These are phyloP conservation scores for Rhodotorula taiwanensis DNA, from an alignment of 768 basidiomycete genomes.

Conservation along the genomic window DNA sequence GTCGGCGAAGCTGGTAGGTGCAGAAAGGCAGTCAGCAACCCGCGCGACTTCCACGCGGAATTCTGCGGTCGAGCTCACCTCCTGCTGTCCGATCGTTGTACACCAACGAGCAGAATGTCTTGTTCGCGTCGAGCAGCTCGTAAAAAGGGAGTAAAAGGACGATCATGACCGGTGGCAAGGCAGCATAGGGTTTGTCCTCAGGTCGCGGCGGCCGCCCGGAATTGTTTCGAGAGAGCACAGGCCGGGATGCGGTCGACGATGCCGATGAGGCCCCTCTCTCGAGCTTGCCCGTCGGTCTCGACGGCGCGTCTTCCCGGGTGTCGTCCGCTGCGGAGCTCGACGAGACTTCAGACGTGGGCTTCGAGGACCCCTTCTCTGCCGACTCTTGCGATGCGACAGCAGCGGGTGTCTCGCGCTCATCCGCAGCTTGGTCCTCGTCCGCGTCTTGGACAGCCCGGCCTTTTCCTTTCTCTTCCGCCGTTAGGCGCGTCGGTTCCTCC, in stretches of 20 bases:
- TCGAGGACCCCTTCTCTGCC: too few relatives aligned
- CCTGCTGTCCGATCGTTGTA: slow-evolving; percentile 2
- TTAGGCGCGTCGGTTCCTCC: background rate
- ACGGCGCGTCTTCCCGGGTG: too few relatives aligned
- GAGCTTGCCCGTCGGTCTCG: too few relatives aligned
- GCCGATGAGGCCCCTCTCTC: too few relatives aligned
- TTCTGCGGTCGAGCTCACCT: too few relatives aligned
- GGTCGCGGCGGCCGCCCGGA: background rate
- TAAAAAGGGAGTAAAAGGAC: slow-evolving; percentile 35
- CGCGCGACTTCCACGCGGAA: background rate
- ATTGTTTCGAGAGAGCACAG: background rate
- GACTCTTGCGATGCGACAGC: too few relatives aligned
- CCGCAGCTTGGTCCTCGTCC: too few relatives aligned
- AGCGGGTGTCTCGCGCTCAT: too few relatives aligned
- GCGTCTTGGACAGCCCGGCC: background rate
- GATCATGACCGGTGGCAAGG: slow-evolving; percentile 25
- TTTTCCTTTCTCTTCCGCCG: slow-evolving; percentile 11
- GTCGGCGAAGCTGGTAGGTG: background rate
- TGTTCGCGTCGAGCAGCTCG: slow-evolving; percentile 38
- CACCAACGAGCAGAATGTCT: slow-evolving; percentile 31
- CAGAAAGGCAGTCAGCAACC: background rate
- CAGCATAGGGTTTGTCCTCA: slow-evolving; percentile 11
- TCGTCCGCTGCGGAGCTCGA: too few relatives aligned
- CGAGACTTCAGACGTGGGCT: too few relatives aligned
- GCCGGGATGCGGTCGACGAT: background rate